Evolutionary conservation across 2,329 filamentous ascomycete species (phyloP).

Genomic region (Phaeophleospora eucalypticola): DNA sequence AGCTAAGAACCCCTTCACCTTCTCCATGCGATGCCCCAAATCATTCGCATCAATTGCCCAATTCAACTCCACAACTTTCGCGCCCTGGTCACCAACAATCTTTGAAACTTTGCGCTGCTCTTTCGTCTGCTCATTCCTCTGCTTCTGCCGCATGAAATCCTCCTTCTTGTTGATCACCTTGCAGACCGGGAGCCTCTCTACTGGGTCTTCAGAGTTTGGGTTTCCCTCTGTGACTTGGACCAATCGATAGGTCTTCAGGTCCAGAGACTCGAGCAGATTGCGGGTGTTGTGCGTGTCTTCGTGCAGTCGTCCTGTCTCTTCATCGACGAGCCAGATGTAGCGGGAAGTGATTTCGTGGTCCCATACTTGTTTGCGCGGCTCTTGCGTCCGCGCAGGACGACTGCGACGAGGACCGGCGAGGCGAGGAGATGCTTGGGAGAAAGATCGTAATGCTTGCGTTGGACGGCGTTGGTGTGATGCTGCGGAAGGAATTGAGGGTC

Average conservation of each 20-base stretch:
- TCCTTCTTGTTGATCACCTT: conserved; percentile 61
- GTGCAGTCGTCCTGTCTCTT: conserved; percentile 34
- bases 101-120: conserved; percentile 45
- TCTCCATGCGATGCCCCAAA: conserved; percentile 64
- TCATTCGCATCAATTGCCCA: conserved; percentile 81
- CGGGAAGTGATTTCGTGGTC: conserved; percentile 48
- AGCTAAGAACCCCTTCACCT: conserved; percentile 63
- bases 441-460: conserved; percentile 6
- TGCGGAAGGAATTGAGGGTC: conserved; percentile 18
- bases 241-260: conserved; percentile 50
- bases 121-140: conserved; percentile 39
- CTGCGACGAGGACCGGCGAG: conserved; percentile 27
- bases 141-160: conserved; percentile 44
- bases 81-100: conserved; percentile 36
- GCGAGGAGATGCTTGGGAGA: conserved; percentile 5
- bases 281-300: conserved; percentile 5
- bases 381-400: too few species aligned
- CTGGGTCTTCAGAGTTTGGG: conserved; percentile 33
- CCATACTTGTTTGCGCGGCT: conserved; percentile 28
- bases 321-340: conserved; percentile 43
- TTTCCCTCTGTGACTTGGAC: conserved; percentile 42
- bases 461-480: conserved; percentile 22
- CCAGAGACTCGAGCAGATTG: conserved; percentile 44
- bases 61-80: conserved; percentile 82
- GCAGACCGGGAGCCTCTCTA: conserved; percentile 72